Conservation (phyloP, 768 basidiomycete species). For the Cytidiella melzeri region DNA sequence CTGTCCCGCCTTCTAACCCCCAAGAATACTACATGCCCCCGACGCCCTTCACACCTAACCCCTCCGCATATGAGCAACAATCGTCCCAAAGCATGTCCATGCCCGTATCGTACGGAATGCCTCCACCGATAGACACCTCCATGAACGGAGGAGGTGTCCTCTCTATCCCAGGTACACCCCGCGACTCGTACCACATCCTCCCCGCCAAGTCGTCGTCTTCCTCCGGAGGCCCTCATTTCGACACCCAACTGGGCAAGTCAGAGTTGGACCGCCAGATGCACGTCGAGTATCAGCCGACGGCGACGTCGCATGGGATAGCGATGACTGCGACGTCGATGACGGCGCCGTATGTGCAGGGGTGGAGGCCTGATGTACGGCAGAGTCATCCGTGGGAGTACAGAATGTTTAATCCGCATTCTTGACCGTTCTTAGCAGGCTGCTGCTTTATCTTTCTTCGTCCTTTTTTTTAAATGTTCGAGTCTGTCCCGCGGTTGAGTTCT, state of each 20-base stretch:
- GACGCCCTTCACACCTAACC: conserved; percentile 8
- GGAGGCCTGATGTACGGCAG: conserved; percentile 4
- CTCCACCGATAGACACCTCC: not conserved
- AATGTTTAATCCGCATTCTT: conserved; percentile 4
- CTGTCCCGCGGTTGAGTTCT: not conserved
- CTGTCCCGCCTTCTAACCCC: conserved; percentile 7
- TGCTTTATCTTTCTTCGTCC: not conserved
- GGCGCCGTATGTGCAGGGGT: conserved; percentile 11
- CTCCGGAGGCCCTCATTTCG: not conserved
- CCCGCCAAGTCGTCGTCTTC: conserved; percentile 4
- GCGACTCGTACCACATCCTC: conserved; percentile 5
- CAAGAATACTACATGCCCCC: conserved; percentile 15
- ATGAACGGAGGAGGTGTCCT: not conserved
- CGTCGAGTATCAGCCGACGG: conserved; percentile 13
- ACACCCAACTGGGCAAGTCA: conserved; percentile 6
- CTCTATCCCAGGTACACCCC: conserved; percentile 9
- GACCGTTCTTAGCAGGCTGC: not conserved
- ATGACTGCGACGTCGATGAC: conserved; percentile 11
- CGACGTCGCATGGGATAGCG: conserved; percentile 7
- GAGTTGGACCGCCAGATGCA: conserved; percentile 6
- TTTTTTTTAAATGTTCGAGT: not conserved
- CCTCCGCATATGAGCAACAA: conserved; percentile 12
- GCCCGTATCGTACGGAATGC: not conserved
- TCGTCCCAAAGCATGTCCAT: conserved; percentile 1
- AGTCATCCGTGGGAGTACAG: conserved; percentile 5